A percentile compares a stretch with the other conserved stretches of the same genome.
Conservation (phyloP, 768 basidiomycete genomes). For the Galerina marginata region DNA sequence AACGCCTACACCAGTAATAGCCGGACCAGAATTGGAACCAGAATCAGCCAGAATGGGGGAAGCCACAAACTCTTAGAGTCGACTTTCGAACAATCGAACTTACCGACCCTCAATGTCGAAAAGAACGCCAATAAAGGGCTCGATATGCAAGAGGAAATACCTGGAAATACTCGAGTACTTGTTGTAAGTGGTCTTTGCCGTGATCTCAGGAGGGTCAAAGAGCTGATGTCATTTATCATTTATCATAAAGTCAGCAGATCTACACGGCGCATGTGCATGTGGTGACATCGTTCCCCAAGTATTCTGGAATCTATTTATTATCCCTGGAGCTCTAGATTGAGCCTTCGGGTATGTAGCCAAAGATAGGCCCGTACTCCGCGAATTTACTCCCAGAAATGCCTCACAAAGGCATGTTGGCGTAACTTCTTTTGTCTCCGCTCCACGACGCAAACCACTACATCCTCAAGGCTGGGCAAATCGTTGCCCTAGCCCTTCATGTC, state of each 20-base stretch:
- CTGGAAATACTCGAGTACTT: no score
- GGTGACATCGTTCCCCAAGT: neutral
- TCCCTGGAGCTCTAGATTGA: neutral
- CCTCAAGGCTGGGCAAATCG: constrained; percentile 12
- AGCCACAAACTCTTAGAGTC: no score
- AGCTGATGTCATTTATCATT: neutral
- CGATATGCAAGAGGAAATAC: no score
- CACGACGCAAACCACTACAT: constrained; percentile 7
- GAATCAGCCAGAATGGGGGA: no score
- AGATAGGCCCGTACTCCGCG: constrained; percentile 16
- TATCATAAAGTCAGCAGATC: neutral
- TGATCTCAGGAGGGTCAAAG: no score
- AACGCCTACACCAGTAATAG: no score
- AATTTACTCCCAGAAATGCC: constrained; percentile 4
- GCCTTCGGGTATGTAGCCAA: constrained; percentile 12
- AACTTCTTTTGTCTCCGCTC: neutral
- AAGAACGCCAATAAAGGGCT: no score
- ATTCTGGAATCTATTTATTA: neutral
- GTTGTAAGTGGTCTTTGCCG: no score
- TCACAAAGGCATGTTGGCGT: neutral
- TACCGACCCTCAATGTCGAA: no score
- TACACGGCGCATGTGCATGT: constrained; percentile 5
- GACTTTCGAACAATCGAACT: no score
- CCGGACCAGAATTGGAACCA: no score
- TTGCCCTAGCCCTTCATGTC: constrained; percentile 9